Conservation (phyloP, 2,329 filamentous ascomycete genomes). For the Pseudocercospora fuligena region DNA sequence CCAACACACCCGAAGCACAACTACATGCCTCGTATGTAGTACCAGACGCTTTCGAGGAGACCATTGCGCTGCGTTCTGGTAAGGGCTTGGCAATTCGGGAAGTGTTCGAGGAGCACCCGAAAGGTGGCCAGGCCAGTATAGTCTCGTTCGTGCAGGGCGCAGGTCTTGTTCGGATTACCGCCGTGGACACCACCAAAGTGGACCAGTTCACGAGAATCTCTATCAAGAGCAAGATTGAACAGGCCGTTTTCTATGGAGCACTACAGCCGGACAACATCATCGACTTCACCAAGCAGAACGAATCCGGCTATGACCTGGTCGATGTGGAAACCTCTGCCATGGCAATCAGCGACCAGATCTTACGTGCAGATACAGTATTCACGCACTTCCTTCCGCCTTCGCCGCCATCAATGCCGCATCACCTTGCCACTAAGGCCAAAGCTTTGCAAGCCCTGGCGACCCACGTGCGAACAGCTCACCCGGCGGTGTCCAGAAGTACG, state of each 20-base stretch:
- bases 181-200: constrained; percentile 60
- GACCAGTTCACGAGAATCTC: constrained; percentile 64
- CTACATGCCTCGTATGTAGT: constrained; percentile 70
- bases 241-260: constrained; percentile 90
- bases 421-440: constrained; percentile 72
- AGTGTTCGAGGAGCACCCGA: constrained; percentile 52
- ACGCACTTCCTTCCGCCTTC: constrained; percentile 71
- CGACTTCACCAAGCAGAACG: constrained; percentile 73
- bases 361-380: constrained; percentile 75
- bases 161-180: constrained; percentile 61
- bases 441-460: constrained; percentile 76
- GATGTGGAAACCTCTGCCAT: constrained; percentile 80
- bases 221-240: constrained; percentile 86
- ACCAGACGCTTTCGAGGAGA: constrained; percentile 79
- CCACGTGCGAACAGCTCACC: constrained; percentile 69
- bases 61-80: constrained; percentile 72
- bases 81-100: constrained; percentile 57
- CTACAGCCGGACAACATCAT: constrained; percentile 77
- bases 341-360: constrained; percentile 77
- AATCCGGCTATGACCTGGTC: constrained; percentile 65
- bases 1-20: constrained; percentile 72
- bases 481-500: constrained; percentile 66
- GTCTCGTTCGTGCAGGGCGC: constrained; percentile 62
- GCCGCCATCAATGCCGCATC: constrained; percentile 78
- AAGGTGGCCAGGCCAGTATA: constrained; percentile 43